phyloP scores from a whole-genome alignment of 2,329 filamentous ascomycete species.

The Lachnellula subtilissima region DNA sequence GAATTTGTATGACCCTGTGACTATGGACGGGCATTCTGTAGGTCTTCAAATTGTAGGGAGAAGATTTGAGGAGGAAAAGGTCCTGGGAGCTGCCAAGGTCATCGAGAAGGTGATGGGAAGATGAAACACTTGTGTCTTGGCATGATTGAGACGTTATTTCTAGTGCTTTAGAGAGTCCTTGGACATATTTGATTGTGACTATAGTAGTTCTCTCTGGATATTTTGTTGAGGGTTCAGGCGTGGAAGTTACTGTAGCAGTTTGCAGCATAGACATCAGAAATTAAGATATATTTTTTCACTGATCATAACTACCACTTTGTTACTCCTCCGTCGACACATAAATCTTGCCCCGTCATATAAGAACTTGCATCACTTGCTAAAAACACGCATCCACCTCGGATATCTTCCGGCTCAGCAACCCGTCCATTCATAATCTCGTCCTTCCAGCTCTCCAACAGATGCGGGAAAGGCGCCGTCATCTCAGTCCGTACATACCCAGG shows the following conservation, averaged over 20 bases:
- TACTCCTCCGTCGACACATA: conserved; percentile 24
- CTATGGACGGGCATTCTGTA: conserved; percentile 41
- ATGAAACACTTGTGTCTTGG: not conserved
- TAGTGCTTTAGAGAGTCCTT: too few relatives aligned
- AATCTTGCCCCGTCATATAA: conserved; percentile 49
- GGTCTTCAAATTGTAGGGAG: conserved; percentile 48
- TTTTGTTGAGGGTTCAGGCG: too few relatives aligned
- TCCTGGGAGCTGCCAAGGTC: conserved; percentile 36
- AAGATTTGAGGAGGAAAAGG: conserved; percentile 49
- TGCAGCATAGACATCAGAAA: not conserved
- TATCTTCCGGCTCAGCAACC: conserved; percentile 29
- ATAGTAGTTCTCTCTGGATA: too few relatives aligned
- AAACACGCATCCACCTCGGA: conserved; percentile 43
- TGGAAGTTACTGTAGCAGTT: too few relatives aligned
- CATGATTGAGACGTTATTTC: too few relatives aligned
- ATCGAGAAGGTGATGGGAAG: conserved; percentile 16
- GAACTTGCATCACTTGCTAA: conserved; percentile 56
- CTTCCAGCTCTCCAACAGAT: conserved; percentile 32
- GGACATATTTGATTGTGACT: too few relatives aligned
- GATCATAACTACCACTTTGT: conserved; percentile 17
- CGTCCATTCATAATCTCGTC: conserved; percentile 34
- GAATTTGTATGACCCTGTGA: conserved; percentile 38
- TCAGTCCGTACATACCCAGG: conserved; percentile 31
- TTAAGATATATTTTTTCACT: not conserved
- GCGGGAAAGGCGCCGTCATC: conserved; percentile 22